Conservation (phyloP, 1,284 basidiomycete genomes). For the Sporisorium graminicola region DNA sequence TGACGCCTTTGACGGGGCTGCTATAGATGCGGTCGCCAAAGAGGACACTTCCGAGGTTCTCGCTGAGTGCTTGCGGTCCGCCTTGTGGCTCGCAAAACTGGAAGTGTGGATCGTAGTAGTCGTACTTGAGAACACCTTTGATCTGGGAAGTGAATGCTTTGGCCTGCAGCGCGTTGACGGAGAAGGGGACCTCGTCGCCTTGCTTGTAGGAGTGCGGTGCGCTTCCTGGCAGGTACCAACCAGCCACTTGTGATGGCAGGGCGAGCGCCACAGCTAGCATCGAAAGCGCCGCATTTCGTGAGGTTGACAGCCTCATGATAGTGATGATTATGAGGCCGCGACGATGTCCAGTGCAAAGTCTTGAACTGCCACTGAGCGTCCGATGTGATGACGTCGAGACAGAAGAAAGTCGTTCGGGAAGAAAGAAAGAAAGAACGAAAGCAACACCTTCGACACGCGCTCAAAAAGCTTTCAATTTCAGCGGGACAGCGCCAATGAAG, state of each 20-base stretch:
- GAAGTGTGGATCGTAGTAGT: constrained; percentile 87
- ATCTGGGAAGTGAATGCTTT: constrained; percentile 61
- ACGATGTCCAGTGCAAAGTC: background rate
- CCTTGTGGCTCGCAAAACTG: constrained; percentile 86
- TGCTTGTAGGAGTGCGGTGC: constrained; percentile 68
- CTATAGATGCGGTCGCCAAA: constrained; percentile 96
- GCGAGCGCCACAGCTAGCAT: constrained; percentile 24
- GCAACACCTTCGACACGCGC: background rate
- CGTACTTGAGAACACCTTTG: constrained; percentile 70
- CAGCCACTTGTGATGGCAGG: constrained; percentile 27
- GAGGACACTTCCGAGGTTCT: constrained; percentile 90
- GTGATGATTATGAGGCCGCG: too few relatives aligned
- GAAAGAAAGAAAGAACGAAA: background rate
- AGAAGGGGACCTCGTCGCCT: constrained; percentile 69
- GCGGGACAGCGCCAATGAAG: background rate
- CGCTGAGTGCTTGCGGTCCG: constrained; percentile 83
- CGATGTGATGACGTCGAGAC: background rate
- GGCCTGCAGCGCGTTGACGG: constrained; percentile 69
- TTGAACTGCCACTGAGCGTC: background rate
- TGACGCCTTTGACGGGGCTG: constrained; percentile 85
- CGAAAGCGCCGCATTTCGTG: constrained; percentile 17
- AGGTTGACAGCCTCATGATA: constrained; percentile 27
- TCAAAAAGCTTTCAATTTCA: background rate
- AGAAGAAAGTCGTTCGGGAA: background rate
- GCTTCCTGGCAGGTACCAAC: constrained; percentile 70